Percentiles rank a stretch among this genome's conserved stretches.
Conservation (phyloP, 306 rosid genomes). For the Rubus idaeus region DNA sequence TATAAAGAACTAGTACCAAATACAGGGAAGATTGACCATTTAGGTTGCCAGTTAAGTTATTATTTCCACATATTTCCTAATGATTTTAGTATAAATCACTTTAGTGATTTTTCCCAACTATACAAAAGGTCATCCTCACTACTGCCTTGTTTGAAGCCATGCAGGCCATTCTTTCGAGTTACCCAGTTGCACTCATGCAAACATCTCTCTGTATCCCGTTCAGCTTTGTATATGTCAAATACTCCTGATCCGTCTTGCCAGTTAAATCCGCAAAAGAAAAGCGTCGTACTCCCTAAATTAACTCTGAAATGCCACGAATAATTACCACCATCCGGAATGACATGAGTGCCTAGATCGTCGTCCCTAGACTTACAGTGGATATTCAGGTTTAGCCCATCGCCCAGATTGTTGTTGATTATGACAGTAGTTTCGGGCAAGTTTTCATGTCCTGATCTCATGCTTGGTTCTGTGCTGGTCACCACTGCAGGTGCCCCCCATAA, state of each 20-base stretch:
- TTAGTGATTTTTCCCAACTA: not conserved
- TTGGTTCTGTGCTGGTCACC: not conserved
- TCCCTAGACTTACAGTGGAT: constrained; percentile 8
- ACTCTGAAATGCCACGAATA: not conserved
- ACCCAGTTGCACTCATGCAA: not conserved
- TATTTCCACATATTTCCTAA: not conserved
- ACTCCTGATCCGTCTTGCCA: not conserved
- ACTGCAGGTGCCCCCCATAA: not conserved
- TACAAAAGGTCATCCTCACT: not conserved
- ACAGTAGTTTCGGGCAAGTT: not conserved
- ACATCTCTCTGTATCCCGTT: not conserved
- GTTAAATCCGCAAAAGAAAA: not conserved
- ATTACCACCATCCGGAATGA: not conserved
- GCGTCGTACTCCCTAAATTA: not conserved
- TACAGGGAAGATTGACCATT: too few species aligned
- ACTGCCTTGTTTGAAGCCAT: not conserved
- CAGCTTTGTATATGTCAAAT: not conserved
- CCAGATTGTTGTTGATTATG: not conserved
- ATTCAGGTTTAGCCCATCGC: not conserved
- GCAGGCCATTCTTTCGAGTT: not conserved
- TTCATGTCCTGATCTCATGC: too few species aligned
- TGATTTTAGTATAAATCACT: too few species aligned
- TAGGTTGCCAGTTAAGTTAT: too few species aligned
- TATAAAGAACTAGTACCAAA: too few species aligned
- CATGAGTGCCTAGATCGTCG: not conserved